Percentiles rank a stretch among this genome's conserved stretches.
These are phyloP conservation scores for Rhodotorula sp. DNA, from an alignment of 1,284 basidiomycete genomes.

Conservation along the genomic window DNA sequence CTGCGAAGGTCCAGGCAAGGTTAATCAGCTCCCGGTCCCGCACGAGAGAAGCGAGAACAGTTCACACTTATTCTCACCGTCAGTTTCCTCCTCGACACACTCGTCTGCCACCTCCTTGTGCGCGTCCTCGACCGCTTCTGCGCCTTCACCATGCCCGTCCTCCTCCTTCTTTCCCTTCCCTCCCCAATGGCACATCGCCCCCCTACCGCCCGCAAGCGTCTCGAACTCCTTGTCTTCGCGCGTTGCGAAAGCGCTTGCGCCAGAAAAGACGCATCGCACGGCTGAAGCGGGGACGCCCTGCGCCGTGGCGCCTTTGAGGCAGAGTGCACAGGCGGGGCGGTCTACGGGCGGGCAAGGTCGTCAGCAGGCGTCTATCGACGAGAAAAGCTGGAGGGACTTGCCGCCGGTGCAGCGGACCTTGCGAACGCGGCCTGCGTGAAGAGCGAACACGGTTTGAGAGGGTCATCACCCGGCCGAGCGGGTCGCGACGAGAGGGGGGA, in stretches of 20 bases:
- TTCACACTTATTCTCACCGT: not conserved
- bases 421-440: slow-evolving; percentile 5
- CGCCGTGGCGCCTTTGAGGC: slow-evolving; percentile 6
- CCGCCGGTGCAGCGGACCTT: slow-evolving; percentile 11
- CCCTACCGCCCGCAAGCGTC: slow-evolving; percentile 8
- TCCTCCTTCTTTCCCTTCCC: not conserved
- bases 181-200: slow-evolving; percentile 5
- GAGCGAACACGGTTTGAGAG: not conserved
- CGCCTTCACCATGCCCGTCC: too few species aligned
- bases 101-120: accelerated
- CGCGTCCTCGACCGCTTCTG: too few species aligned
- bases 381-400: not conserved
- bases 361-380: not conserved
- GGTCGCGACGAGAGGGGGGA: not conserved
- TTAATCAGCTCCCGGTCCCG: too few species aligned
- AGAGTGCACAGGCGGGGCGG: slow-evolving; percentile 14
- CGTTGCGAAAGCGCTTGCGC: slow-evolving; percentile 2
- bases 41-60: not conserved
- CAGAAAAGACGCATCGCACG: slow-evolving; percentile 12
- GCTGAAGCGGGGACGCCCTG: not conserved
- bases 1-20: not conserved
- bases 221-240: slow-evolving; percentile 8
- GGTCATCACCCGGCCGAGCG: not conserved
- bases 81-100: not conserved
- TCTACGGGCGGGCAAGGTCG: not conserved